A percentile compares a stretch with the other conserved stretches of the same genome.
Conservation (phyloP, 768 basidiomycete species). For the Mrakia gelida region DNA sequence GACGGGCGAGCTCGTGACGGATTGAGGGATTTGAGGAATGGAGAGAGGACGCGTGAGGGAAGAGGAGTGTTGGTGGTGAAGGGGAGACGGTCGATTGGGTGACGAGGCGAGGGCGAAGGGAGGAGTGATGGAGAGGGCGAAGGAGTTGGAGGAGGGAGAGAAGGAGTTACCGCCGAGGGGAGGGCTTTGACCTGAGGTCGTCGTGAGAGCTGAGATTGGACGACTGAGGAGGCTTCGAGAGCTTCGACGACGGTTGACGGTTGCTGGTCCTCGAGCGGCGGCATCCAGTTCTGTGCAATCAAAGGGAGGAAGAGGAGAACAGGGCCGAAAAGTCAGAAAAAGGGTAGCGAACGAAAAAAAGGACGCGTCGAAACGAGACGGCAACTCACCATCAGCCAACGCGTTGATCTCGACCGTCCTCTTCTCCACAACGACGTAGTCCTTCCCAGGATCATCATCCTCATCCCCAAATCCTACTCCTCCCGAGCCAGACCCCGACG, state of each 20-base stretch:
- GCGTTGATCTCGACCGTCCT: slow-evolving; percentile 87
- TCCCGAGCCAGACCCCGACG: slow-evolving; percentile 12
- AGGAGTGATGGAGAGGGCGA: slow-evolving; percentile 43
- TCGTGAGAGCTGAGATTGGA: slow-evolving; percentile 42
- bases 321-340: slow-evolving; percentile 38
- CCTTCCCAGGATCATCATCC: slow-evolving; percentile 55
- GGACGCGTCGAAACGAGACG: slow-evolving; percentile 2
- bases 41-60: slow-evolving; percentile 37
- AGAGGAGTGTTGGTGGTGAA: slow-evolving; percentile 32
- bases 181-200: slow-evolving; percentile 32
- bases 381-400: slow-evolving; percentile 73
- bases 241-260: slow-evolving; percentile 43
- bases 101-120: slow-evolving; percentile 43
- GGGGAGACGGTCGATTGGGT: slow-evolving; percentile 28
- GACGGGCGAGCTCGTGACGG: slow-evolving; percentile 24
- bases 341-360: no score
- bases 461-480: slow-evolving; percentile 23
- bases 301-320: slow-evolving; percentile 55
- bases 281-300: slow-evolving; percentile 46
- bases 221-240: slow-evolving; percentile 41
- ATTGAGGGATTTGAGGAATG: slow-evolving; percentile 35
- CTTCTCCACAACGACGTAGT: slow-evolving; percentile 93
- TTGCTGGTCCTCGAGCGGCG: slow-evolving; percentile 41
- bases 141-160: slow-evolving; percentile 43
- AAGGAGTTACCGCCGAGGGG: slow-evolving; percentile 34